phyloP scores from a whole-genome alignment of 2,329 filamentous ascomycete species.

The Colletotrichum truncatum region DNA sequence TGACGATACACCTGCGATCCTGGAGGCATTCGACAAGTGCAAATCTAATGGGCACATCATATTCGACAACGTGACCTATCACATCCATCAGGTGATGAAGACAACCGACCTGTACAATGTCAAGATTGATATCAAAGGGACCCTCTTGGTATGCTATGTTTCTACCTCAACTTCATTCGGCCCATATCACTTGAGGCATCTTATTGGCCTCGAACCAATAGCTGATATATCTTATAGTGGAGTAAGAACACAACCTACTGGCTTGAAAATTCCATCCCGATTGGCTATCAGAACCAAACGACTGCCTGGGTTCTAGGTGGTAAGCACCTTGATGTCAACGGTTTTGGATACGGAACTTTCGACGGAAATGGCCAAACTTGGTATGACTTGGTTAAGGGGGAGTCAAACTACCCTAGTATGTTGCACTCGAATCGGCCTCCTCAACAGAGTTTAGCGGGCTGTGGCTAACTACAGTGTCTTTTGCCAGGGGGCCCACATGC shows the following conservation, averaged over 20 bases:
- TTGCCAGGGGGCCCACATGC: background rate
- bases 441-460: fast-evolving
- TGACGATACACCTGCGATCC: background rate
- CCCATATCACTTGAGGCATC: too few species aligned
- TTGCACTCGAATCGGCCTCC: background rate
- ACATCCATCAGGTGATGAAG: constrained; percentile 1
- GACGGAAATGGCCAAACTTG: background rate
- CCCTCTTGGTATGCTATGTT: background rate
- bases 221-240: background rate
- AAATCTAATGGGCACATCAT: background rate
- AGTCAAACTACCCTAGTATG: background rate
- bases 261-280: background rate
- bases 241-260: constrained; percentile 12
- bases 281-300: constrained; percentile 9
- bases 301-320: constrained; percentile 1
- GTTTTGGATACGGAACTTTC: background rate
- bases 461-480: background rate
- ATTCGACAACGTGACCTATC: background rate
- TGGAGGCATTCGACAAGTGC: background rate
- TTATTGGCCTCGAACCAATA: background rate
- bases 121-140: constrained; percentile 1
- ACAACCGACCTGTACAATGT: constrained; percentile 3
- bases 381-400: constrained; percentile 15
- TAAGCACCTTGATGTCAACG: constrained; percentile 1
- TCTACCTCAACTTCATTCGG: background rate